Evolutionary conservation across 176 grass and related monocot species (phyloP).

Genomic region (Avena eriantha): DNA sequence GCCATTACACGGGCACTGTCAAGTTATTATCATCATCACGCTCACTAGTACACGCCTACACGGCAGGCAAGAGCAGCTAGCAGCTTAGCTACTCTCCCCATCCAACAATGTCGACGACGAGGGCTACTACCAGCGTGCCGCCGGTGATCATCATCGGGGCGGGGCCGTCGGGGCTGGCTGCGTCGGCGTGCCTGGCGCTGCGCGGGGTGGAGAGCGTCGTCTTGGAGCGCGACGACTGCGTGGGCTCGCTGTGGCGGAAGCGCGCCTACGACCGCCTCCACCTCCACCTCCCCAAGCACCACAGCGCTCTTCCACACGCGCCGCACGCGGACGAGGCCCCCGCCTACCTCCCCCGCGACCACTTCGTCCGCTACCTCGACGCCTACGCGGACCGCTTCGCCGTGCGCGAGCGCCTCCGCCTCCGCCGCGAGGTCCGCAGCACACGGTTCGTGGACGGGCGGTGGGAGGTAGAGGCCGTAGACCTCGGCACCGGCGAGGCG

Average conservation of each 20-base stretch:
- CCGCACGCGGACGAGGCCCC: neutral
- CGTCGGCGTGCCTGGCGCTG: neutral
- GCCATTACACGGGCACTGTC: no score
- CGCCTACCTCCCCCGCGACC: neutral
- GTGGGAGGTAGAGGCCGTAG: neutral
- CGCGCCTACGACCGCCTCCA: neutral
- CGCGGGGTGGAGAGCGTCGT: neutral
- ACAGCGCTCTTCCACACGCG: neutral
- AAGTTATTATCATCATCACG: no score
- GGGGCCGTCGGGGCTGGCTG: neutral
- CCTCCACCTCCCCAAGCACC: neutral
- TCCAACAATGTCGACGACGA: no score
- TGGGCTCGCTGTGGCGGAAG: neutral
- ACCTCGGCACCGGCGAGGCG: neutral
- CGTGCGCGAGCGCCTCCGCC: neutral
- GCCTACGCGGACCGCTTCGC: neutral
- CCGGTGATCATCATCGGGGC: neutral
- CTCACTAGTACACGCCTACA: no score
- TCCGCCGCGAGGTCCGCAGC: neutral
- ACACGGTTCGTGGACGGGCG: neutral
- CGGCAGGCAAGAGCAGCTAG: no score
- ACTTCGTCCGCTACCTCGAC: slow-evolving; percentile 19
- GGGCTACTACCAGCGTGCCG: no score
- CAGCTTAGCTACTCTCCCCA: no score
- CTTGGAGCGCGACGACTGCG: neutral